Base-by-base conservation (phyloP, 441 rosid species). In the Cnidoscolus chayamansa region DNA sequence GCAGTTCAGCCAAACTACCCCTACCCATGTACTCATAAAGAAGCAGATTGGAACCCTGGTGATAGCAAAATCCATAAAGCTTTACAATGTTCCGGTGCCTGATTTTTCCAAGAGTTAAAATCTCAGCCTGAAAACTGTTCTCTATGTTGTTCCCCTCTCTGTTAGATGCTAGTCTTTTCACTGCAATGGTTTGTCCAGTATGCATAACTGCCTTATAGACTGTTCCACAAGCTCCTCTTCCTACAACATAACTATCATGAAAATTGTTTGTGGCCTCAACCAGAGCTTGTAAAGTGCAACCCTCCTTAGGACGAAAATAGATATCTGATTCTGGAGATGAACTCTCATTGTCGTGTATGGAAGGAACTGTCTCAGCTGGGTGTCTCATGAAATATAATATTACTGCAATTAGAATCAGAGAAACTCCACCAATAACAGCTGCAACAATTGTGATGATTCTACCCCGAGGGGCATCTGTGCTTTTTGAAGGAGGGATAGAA, bases 51-150 rank as follows among this genome's bases (percentile, higher is more conserved):
- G 89, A 90, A 30, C 87, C 95, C 68, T 84, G 93, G 66, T 92
- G 91, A 82, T 91, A 81, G 82, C 92, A 94, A 81, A 92, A 92
- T 8, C 97, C 93, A 72, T 84, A 88, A 59, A 95, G 94, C 88
- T 92, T 92, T 78, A 95, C 96, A 13, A 95, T 92, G 75, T 95
- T 95, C 25, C 98, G 87, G 83, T 95, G 99, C 76, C 98, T 84
- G 68, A 95, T 92, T 74, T 90, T 91, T 77, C 99, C 99, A 15
- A 92, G 91, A 0, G 98, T 95, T 65, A 81, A 78, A 80, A 95
- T 92, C 88, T 95, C 98, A 0, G 99, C 95, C 7, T 80, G 91
- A 74, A 95, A 95, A 82, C 99, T 92, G 77, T 89, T 86, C 47
- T 95, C 97, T 1, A 89, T 82, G 77, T 77, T 89, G 87, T 68